Base-by-base conservation (phyloP, 2,329 filamentous ascomycete species). In the Taxawa tesnikishii region DNA sequence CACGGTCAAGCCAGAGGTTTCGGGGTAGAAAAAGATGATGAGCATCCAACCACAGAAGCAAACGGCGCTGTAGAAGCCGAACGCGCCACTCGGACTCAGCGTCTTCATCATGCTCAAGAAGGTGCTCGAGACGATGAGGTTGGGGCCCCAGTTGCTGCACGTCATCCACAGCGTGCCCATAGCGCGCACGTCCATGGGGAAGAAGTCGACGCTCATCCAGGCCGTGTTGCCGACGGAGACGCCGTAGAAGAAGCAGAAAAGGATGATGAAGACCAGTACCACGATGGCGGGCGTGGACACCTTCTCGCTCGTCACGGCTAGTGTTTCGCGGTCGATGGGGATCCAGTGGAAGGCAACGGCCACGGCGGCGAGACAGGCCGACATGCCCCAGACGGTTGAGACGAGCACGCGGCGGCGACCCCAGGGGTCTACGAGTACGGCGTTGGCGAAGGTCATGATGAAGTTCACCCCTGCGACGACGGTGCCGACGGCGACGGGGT, bases 391-490 rank as follows among this genome's bases (percentile, higher is more conserved):
- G 25, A 88, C 72, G 1, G 83, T 85, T 48, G 68, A 78, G 2
- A 90, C 65, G 3, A 87, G 63, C 28, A 88, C 83, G 13, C 76
- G 70, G 25, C 84, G 70, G 12, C 84, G 71, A 2, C 84, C 84
- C 31, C 90, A 68, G 16, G 69, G 74, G 56, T 92, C 84, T 42
- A 93, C 83, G 16, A 87, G 63, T 12, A 75, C 57, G 34, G 92
- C 69, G 9, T 83, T 83, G 31, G 74, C 60, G 8, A 82, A 57
- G 0, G 80, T 87, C 49, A 88, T 83, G 34, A 78, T 49, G 45
- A 87, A 85, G 48, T 90, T 92, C 29, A 84, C 88, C 37, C 78
- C 65, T 0, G 83, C 84, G 10, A 93, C 79, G 3, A 75, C 77
- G 38, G 90, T 69, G 1, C 83, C 82, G 1, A 80, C 84, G 30